phyloP scores from a whole-genome alignment of 805 yeast species.

The Scheffersomyces amazonensis region DNA sequence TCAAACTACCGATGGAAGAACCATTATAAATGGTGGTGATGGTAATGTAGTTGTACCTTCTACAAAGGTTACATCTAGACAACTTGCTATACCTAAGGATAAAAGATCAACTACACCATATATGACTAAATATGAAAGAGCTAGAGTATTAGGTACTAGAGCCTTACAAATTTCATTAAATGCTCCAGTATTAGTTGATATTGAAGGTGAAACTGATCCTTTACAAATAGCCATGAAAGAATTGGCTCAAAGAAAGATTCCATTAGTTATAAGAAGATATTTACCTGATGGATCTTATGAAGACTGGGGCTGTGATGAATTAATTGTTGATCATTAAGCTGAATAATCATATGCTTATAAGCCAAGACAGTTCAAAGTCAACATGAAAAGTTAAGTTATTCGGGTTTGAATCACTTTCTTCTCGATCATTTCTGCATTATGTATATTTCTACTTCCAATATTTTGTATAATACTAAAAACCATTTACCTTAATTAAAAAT shows the following conservation, averaged over 20 bases:
- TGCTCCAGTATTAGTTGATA: conserved; percentile 96
- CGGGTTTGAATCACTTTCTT: too few relatives aligned
- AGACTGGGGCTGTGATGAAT: conserved; percentile 99
- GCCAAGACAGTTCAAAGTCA: not conserved
- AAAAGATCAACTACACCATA: conserved; percentile 94
- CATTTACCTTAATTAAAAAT: not conserved
- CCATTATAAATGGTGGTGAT: conserved; percentile 67
- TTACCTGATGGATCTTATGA: conserved; percentile 96
- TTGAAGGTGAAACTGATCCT: conserved; percentile 99
- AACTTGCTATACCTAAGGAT: conserved; percentile 85
- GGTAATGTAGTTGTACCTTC: conserved; percentile 59
- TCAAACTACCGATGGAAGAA: conserved; percentile 65
- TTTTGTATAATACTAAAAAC: not conserved
- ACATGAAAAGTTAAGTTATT: too few relatives aligned
- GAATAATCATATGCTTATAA: too few relatives aligned
- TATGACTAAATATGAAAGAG: conserved; percentile 98
- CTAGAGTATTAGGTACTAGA: conserved; percentile 95
- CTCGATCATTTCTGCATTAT: too few relatives aligned
- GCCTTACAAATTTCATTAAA: conserved; percentile 97
- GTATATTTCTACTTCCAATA: conserved; percentile 1
- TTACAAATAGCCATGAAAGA: conserved; percentile 97
- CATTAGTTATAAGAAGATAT: conserved; percentile 91
- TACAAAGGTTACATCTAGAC: conserved; percentile 49
- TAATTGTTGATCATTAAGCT: conserved; percentile 78
- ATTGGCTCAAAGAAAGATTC: conserved; percentile 89